Conservation (phyloP, 805 yeast genomes). For the Lachancea mirantina region DNA sequence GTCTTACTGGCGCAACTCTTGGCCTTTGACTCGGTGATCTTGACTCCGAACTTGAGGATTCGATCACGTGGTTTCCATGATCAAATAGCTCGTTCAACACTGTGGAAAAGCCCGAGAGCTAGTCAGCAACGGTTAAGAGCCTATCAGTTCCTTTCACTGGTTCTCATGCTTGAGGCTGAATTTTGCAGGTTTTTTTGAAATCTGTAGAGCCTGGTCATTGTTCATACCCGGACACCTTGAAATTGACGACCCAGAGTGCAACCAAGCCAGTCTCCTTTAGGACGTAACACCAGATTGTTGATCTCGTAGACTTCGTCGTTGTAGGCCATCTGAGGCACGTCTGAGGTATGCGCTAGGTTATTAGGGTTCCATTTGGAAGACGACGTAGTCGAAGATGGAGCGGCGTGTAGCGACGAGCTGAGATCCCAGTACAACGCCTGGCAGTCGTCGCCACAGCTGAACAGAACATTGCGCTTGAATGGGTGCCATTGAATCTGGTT, state of each 20-base stretch:
- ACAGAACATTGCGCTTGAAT: slow-evolving; percentile 43
- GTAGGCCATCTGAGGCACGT: slow-evolving; percentile 41
- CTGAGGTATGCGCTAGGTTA: slow-evolving; percentile 13
- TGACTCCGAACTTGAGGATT: too few relatives aligned
- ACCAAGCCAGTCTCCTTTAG: slow-evolving; percentile 75
- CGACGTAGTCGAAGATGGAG: slow-evolving; percentile 9
- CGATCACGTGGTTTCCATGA: too few relatives aligned
- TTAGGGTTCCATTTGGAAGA: slow-evolving; percentile 13
- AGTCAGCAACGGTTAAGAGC: too few relatives aligned
- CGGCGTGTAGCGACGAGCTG: slow-evolving; percentile 22
- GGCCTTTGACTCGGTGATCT: too few relatives aligned
- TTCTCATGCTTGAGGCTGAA: too few relatives aligned
- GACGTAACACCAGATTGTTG: slow-evolving; percentile 69
- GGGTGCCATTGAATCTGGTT: slow-evolving; percentile 88
- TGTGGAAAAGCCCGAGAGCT: too few relatives aligned
- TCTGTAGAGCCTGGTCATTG: too few relatives aligned
- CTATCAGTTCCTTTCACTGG: too few relatives aligned
- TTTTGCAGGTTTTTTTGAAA: neutral
- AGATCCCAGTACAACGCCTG: slow-evolving; percentile 68
- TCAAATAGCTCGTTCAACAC: too few relatives aligned
- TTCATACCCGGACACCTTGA: slow-evolving; percentile 43
- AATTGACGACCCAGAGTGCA: slow-evolving; percentile 60
- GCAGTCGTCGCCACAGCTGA: slow-evolving; percentile 66
- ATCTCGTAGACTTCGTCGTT: slow-evolving; percentile 58
- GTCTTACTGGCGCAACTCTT: too few relatives aligned